phyloP scores from a whole-genome alignment of 257 asterid species.

The Lavandula angustifolia region DNA sequence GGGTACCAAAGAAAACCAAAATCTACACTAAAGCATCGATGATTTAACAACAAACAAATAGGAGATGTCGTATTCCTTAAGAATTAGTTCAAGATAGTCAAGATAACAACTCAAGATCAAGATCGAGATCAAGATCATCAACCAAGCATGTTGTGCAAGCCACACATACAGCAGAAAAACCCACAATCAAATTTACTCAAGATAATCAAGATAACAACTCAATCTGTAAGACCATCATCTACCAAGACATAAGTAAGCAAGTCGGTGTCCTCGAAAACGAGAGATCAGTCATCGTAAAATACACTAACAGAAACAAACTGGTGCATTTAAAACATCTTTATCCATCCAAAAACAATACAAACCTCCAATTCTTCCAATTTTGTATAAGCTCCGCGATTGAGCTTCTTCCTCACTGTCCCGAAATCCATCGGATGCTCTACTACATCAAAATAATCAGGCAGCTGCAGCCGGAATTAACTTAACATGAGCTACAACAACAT shows the following conservation, averaged over 20 bases:
- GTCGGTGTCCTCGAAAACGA: background rate
- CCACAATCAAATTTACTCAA: background rate
- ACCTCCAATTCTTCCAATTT: slow-evolving; percentile 89
- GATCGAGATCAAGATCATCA: slow-evolving; percentile 11
- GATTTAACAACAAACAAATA: slow-evolving; percentile 18
- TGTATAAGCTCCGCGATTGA: slow-evolving; percentile 53
- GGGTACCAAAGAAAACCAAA: background rate
- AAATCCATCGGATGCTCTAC: slow-evolving; percentile 94
- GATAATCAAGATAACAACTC: background rate
- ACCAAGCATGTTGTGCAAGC: slow-evolving; percentile 2
- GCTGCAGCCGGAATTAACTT: slow-evolving; percentile 54
- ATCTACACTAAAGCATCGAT: background rate
- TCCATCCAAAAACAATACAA: background rate
- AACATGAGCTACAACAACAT: slow-evolving; percentile 30
- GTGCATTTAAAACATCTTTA: too few relatives aligned
- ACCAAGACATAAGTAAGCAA: background rate
- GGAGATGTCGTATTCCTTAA: slow-evolving; percentile 1
- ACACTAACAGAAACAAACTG: background rate
- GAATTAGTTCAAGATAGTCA: background rate
- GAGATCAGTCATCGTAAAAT: background rate
- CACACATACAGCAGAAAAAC: background rate
- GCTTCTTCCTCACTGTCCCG: slow-evolving; percentile 87
- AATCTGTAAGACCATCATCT: background rate
- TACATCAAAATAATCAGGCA: slow-evolving; percentile 93
- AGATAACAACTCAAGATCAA: background rate